phyloP scores from a whole-genome alignment of 768 basidiomycete genomes.

The Tulasnella sp. region DNA sequence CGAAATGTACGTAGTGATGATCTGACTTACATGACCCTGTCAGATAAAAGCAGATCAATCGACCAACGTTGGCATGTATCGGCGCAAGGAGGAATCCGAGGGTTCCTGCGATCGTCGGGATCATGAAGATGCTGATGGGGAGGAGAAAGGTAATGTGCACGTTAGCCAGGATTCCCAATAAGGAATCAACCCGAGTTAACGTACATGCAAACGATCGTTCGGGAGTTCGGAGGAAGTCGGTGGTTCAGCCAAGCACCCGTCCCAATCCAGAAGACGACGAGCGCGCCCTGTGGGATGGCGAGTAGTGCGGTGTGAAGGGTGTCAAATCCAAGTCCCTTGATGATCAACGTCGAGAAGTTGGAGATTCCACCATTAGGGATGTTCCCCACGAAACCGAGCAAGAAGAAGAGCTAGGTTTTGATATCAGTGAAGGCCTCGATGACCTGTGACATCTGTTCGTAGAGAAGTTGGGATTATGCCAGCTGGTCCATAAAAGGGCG shows the following conservation, averaged over 20 bases:
- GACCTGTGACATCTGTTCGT: slow-evolving; percentile 23
- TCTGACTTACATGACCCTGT: slow-evolving; percentile 23
- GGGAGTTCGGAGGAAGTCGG: slow-evolving; percentile 24
- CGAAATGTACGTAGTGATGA: no score
- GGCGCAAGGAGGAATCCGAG: slow-evolving; percentile 30
- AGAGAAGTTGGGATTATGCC: slow-evolving; percentile 26
- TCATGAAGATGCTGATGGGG: slow-evolving; percentile 23
- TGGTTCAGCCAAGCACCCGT: slow-evolving; percentile 26
- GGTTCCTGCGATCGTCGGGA: slow-evolving; percentile 27
- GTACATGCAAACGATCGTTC: slow-evolving; percentile 9
- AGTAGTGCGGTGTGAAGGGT: slow-evolving; percentile 27
- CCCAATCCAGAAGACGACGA: slow-evolving; percentile 27
- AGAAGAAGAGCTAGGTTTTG: slow-evolving; percentile 28
- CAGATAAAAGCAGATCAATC: slow-evolving; percentile 20
- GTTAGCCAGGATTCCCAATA: no score
- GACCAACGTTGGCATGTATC: slow-evolving; percentile 24
- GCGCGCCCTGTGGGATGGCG: slow-evolving; percentile 28
- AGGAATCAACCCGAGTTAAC: no score
- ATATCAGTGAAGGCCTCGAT: slow-evolving; percentile 26
- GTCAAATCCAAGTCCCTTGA: slow-evolving; percentile 20
- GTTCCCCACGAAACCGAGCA: slow-evolving; percentile 26
- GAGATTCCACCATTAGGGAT: slow-evolving; percentile 26
- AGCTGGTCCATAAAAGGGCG: neutral
- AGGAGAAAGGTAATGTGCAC: no score
- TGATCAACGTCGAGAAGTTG: slow-evolving; percentile 27